Percentiles rank a stretch among this genome's conserved stretches.
Conservation (phyloP, 2,329 filamentous ascomycete species). For the Rutstroemia sp. region DNA sequence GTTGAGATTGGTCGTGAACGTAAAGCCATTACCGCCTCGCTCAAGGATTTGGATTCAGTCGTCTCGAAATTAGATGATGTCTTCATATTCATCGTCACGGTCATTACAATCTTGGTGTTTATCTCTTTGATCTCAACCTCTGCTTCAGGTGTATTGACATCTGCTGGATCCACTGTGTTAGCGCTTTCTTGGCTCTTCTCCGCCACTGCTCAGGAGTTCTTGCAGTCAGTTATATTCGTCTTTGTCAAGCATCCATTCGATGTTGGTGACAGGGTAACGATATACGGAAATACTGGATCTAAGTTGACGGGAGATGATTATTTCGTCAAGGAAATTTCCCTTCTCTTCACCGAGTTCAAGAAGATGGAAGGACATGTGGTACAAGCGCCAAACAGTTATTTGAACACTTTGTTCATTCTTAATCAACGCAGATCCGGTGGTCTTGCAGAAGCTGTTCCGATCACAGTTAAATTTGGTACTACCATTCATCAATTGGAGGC, state of each 20-base stretch:
- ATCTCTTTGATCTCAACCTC: constrained; percentile 84
- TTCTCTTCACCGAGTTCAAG: constrained; percentile 95
- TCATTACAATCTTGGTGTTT: constrained; percentile 80
- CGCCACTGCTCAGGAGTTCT: constrained; percentile 86
- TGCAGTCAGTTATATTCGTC: constrained; percentile 90
- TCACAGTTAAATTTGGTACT: constrained; percentile 84
- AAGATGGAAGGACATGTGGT: constrained; percentile 97
- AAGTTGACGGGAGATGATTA: constrained; percentile 79
- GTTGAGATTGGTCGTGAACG: constrained; percentile 92
- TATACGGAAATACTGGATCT: constrained; percentile 86
- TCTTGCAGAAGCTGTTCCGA: constrained; percentile 76
- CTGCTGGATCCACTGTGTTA: constrained; percentile 78
- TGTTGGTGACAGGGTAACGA: constrained; percentile 83
- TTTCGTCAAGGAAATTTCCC: constrained; percentile 88
- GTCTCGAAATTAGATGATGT: constrained; percentile 84
- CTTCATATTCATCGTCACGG: constrained; percentile 75
- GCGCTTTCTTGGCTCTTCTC: constrained; percentile 90
- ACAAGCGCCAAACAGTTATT: constrained; percentile 87
- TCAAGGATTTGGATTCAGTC: constrained; percentile 92
- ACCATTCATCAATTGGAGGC: constrained; percentile 74
- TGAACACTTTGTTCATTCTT: constrained; percentile 89
- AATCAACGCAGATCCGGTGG: constrained; percentile 88
- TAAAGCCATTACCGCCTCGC: constrained; percentile 87
- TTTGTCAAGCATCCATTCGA: constrained; percentile 98
- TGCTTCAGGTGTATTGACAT: constrained; percentile 84